Conservation (phyloP, 164 flowering plant species). For the Vitis labrusca region DNA sequence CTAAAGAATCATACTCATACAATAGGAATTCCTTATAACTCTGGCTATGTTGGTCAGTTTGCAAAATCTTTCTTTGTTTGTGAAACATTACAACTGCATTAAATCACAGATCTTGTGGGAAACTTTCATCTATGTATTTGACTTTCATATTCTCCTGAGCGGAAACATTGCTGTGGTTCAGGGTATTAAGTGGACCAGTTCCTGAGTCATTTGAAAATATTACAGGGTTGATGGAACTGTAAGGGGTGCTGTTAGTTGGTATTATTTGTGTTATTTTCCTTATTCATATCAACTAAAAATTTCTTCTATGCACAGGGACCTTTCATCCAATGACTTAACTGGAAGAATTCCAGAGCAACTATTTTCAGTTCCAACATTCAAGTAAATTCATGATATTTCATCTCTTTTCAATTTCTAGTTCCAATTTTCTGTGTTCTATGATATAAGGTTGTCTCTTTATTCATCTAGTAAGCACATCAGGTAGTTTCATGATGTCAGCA, state of each 20-base stretch:
- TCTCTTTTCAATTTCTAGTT: background rate
- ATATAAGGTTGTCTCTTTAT: background rate
- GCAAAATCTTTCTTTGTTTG: background rate
- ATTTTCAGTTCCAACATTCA: conserved; percentile 52
- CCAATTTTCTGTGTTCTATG: no score
- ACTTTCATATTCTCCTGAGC: background rate
- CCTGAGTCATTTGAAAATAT: conserved; percentile 46
- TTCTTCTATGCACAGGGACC: conserved; percentile 53
- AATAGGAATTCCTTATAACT: no score
- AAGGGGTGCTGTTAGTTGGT: conserved; percentile 1
- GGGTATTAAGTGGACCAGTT: conserved; percentile 44
- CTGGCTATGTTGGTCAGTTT: no score
- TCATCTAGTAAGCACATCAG: no score
- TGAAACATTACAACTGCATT: background rate
- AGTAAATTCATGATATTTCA: conserved; percentile 40
- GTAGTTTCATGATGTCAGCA: background rate
- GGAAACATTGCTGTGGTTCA: conserved; percentile 7
- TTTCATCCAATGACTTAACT: conserved; percentile 61
- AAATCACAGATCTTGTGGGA: background rate
- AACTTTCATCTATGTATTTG: background rate
- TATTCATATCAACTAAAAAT: background rate
- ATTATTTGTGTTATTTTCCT: background rate
- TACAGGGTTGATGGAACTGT: conserved; percentile 37
- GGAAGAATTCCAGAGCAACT: conserved; percentile 65
- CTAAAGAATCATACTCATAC: background rate